Evolutionary conservation across 1,284 basidiomycete genomes (phyloP), one percentile per base, ranked within the genome.

Genomic region (Ceratobasidium sp.): DNA sequence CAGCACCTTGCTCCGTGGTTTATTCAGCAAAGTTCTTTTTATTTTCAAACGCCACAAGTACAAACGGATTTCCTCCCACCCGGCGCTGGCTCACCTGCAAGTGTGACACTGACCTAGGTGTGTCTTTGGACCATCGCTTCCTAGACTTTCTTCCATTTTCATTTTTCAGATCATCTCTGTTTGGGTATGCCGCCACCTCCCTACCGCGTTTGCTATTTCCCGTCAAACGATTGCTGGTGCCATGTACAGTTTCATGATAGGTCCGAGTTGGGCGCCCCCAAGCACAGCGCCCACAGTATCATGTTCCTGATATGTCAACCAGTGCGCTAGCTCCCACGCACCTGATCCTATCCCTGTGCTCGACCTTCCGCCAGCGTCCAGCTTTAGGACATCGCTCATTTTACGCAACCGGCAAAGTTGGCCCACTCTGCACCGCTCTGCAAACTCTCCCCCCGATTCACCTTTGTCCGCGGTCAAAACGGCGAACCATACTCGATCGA

Each of bases 371-470:
- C 88, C 91, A 48, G 86, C 87, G 59, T 90, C 89, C 85, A 90
- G 94, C 84, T 95, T 95, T 86, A 90, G 93, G 80, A 94, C 93
- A 35, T 94, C 93, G 78, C 88, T 92, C 82, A 94, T 95, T 81
- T 79, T 80, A 50, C 73, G 71, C 78, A 59, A 54, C 52, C 23
- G 23, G 81, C 77, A 74, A 44, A 44, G 27, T 30, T 30, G 2
- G 41, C 10, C 41, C 14, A 12, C 41, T 12, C 10, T 12, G 8
- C 10, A 44, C 78, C 64, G 48, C 78, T 55, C 52, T 83, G 81
- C 83, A 95, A 94, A 83, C 89, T 95, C 78, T 89, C 92, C 71
- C 92, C 91, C 78, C 90, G 93, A 35, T 95, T 95, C 84, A 93
- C 93, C 59, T 86, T 95, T 71, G 88, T 95, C 59, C 91, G 92